Evolutionary conservation across 495 filamentous ascomycete species (phyloP).

Genomic region (Aspergillus haitiensis): DNA sequence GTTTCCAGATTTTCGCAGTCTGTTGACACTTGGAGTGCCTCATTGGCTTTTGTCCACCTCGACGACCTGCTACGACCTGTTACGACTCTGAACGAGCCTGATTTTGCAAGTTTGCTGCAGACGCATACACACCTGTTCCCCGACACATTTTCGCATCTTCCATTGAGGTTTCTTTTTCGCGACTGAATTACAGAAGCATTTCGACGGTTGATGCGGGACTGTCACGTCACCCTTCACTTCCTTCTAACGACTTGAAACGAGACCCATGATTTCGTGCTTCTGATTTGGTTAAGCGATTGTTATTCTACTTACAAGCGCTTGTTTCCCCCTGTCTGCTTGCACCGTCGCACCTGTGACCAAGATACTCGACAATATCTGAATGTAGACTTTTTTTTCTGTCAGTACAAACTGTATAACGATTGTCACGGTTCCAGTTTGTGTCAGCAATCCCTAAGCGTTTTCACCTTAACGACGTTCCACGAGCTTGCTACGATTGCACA

Average conservation of each 20-base stretch:
- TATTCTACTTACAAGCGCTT: slow-evolving; percentile 34
- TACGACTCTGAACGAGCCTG: slow-evolving; percentile 28
- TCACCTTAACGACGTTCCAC: slow-evolving; percentile 40
- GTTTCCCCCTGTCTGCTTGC: slow-evolving; percentile 3
- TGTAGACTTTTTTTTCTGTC: slow-evolving; percentile 24
- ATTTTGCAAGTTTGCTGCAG: slow-evolving; percentile 15
- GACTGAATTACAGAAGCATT: slow-evolving; percentile 5
- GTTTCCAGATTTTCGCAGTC: slow-evolving; percentile 11
- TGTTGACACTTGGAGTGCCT: slow-evolving; percentile 12
- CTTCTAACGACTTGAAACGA: slow-evolving; percentile 62
- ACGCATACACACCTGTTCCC: neutral
- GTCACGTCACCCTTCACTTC: slow-evolving; percentile 30
- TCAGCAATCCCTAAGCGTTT: slow-evolving; percentile 26
- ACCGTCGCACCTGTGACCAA: neutral
- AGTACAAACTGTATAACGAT: slow-evolving; percentile 23
- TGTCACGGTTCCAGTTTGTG: slow-evolving; percentile 20
- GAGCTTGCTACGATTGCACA: slow-evolving; percentile 40
- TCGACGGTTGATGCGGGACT: slow-evolving; percentile 26
- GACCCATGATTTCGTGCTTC: slow-evolving; percentile 48
- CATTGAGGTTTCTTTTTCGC: neutral
- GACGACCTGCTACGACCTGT: slow-evolving; percentile 31
- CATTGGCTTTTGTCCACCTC: slow-evolving; percentile 14
- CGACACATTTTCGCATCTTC: too few relatives aligned
- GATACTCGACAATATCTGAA: slow-evolving; percentile 11
- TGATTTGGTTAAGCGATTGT: slow-evolving; percentile 33